These are phyloP conservation scores for Teunomyces funiuensis DNA, from an alignment of 805 yeast genomes.

Conservation along the genomic window DNA sequence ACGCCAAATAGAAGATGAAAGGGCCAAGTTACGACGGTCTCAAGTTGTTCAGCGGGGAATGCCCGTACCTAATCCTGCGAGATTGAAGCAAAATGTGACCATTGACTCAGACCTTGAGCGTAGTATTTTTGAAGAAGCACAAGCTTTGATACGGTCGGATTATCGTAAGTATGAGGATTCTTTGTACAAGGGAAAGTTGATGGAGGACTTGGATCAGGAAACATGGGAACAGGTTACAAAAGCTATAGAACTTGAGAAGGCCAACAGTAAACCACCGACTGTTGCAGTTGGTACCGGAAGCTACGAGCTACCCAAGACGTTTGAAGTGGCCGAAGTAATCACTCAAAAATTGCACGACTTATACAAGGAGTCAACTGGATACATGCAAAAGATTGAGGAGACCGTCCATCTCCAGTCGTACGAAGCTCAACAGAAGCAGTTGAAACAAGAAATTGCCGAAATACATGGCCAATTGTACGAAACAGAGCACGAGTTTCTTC, in stretches of 20 bases:
- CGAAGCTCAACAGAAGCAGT: slow-evolving; percentile 3
- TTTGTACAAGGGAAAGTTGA: slow-evolving; percentile 13
- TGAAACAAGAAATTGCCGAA: slow-evolving; percentile 11
- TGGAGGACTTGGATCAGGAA: slow-evolving; percentile 35
- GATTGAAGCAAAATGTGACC: neutral
- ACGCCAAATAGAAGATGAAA: slow-evolving; percentile 26
- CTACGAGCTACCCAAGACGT: slow-evolving; percentile 14
- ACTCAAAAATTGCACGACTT: slow-evolving; percentile 18
- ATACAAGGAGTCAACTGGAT: slow-evolving; percentile 7
- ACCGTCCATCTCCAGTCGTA: slow-evolving; percentile 7
- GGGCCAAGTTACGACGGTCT: slow-evolving; percentile 40
- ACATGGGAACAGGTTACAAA: slow-evolving; percentile 15
- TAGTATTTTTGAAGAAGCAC: slow-evolving; percentile 31
- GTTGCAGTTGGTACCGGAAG: too few species aligned
- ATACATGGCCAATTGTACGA: slow-evolving; percentile 13
- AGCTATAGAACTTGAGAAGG: slow-evolving; percentile 17
- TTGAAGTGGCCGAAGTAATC: slow-evolving; percentile 16
- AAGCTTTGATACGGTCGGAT: slow-evolving; percentile 43
- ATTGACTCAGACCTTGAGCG: slow-evolving; percentile 12
- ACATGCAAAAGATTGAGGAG: slow-evolving; percentile 3
- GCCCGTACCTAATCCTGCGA: slow-evolving; percentile 38
- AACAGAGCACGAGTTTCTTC: slow-evolving; percentile 16
- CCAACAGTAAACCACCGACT: neutral
- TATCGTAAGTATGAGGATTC: slow-evolving; percentile 29
- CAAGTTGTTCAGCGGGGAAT: slow-evolving; percentile 47